These are phyloP conservation scores for Coniochaeta hoffmannii DNA, from an alignment of 2,329 filamentous ascomycete genomes.

Conservation along the genomic window DNA sequence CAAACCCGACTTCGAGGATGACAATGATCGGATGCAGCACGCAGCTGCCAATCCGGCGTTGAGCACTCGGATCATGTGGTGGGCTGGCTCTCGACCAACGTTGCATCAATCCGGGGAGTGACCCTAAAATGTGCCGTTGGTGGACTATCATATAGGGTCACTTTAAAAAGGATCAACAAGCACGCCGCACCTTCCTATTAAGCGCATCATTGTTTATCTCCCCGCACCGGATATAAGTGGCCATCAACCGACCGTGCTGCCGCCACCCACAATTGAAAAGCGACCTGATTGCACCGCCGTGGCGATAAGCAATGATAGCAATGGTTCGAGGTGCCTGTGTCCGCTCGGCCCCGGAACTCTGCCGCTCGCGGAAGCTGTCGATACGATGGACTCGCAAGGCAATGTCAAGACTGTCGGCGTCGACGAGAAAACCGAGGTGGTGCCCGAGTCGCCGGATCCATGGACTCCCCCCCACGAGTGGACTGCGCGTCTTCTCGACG, in stretches of 20 bases:
- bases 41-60: not conserved
- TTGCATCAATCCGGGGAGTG: not conserved
- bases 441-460: not conserved
- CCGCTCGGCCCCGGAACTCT: not conserved
- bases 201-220: not conserved
- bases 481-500: slow-evolving; percentile 4
- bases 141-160: not conserved
- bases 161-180: not conserved
- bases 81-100: not conserved
- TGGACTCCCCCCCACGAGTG: slow-evolving; percentile 6
- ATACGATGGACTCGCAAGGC: not conserved
- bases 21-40: not conserved
- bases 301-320: not conserved
- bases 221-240: not conserved
- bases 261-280: not conserved
- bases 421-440: slow-evolving; percentile 3
- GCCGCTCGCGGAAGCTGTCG: not conserved
- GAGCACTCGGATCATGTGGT: not conserved
- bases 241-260: not conserved
- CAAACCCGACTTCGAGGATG: not conserved
- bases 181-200: not conserved
- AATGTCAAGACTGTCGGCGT: slow-evolving; percentile 2
- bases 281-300: not conserved
- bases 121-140: not conserved
- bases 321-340: not conserved